Percentiles rank a stretch among this genome's conserved stretches.
Evolutionary conservation across 352 stramenopile genomes (phyloP).

Genomic region (Globisporangium canariense): DNA sequence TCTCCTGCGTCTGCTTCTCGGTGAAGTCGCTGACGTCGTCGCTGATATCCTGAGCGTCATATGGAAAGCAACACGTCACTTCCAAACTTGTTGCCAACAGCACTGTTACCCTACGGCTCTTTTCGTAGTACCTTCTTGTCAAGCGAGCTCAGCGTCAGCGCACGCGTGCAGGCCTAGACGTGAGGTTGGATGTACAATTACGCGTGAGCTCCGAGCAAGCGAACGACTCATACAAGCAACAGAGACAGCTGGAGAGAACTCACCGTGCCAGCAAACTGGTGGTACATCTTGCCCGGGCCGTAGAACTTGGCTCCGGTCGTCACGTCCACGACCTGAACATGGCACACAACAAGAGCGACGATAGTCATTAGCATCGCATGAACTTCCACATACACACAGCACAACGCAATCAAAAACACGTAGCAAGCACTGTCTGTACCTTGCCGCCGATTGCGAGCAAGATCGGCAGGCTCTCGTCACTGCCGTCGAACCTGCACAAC

Average conservation of each 20-base stretch:
- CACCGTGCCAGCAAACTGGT: slow-evolving; percentile 71
- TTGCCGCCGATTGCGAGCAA: slow-evolving; percentile 69
- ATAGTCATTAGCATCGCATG: slow-evolving; percentile 6
- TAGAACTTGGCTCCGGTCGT: slow-evolving; percentile 75
- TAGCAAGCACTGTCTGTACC: slow-evolving; percentile 21
- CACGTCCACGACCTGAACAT: slow-evolving; percentile 58
- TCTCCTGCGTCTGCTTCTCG: slow-evolving; percentile 52
- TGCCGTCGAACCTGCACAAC: slow-evolving; percentile 60
- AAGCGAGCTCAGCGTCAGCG: slow-evolving; percentile 63
- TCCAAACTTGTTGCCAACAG: background rate
- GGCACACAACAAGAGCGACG: slow-evolving; percentile 6
- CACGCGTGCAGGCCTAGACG: slow-evolving; percentile 65
- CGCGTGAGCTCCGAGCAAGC: background rate
- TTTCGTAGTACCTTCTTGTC: slow-evolving; percentile 54
- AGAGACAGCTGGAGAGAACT: slow-evolving; percentile 3
- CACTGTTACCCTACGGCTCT: background rate
- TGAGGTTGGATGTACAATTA: background rate
- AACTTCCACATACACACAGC: background rate
- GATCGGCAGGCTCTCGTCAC: slow-evolving; percentile 60
- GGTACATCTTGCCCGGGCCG: slow-evolving; percentile 63
- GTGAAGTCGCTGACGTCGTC: slow-evolving; percentile 71
- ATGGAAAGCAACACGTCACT: background rate
- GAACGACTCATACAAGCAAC: background rate
- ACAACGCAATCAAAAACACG: background rate
- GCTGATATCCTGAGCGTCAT: slow-evolving; percentile 49